Evolutionary conservation across 2,329 filamentous ascomycete species (phyloP).

Genomic region (Dactylellina drechsleri): DNA sequence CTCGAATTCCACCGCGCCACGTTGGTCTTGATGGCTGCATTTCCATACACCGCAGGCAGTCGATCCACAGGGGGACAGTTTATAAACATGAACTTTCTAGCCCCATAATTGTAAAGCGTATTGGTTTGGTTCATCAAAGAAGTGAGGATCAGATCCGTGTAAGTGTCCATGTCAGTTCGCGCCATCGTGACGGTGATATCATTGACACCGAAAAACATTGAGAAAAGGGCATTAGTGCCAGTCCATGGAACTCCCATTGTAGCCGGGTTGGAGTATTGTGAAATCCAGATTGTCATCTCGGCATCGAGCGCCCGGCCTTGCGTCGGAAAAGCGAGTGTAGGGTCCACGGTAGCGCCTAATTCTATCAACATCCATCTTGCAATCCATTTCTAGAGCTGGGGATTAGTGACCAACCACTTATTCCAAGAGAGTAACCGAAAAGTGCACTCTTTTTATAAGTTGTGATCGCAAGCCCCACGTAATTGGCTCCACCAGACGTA

Average conservation of each 20-base stretch:
- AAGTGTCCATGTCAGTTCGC: conserved; percentile 44
- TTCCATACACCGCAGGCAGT: conserved; percentile 37
- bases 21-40: conserved; percentile 43
- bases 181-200: conserved; percentile 46
- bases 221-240: conserved; percentile 26
- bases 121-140: conserved; percentile 47
- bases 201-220: conserved; percentile 45
- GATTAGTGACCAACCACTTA: conserved; percentile 22
- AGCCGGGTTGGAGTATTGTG: conserved; percentile 34
- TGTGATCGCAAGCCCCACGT: conserved; percentile 66
- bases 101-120: conserved; percentile 36
- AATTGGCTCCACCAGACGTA: conserved; percentile 67
- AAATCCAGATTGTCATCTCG: conserved; percentile 38
- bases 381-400: not conserved
- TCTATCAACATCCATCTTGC: not conserved
- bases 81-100: conserved; percentile 48
- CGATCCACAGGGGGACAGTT: conserved; percentile 35
- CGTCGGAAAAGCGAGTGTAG: conserved; percentile 24
- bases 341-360: conserved; percentile 36
- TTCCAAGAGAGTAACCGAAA: conserved; percentile 33
- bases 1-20: conserved; percentile 39
- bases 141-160: conserved; percentile 32
- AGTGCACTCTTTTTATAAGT: conserved; percentile 62
- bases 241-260: conserved; percentile 38
- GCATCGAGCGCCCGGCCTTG: conserved; percentile 39